Evolutionary conservation across 768 basidiomycete genomes (phyloP), one percentile per base, ranked within the genome.

Genomic region (Hemileccinum rubropunctum): DNA sequence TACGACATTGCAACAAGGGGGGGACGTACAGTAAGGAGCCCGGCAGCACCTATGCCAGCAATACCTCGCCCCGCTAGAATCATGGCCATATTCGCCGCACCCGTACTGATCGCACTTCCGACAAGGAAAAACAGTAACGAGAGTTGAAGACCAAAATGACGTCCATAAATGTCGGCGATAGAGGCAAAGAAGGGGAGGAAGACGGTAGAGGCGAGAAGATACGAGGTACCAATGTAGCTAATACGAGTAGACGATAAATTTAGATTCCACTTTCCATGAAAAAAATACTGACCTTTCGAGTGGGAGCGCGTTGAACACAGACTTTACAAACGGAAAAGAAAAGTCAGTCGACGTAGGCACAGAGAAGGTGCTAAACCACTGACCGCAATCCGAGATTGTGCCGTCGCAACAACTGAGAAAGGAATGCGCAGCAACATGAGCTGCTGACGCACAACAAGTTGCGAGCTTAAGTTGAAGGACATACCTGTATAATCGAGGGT

Each of bases 131-230:
- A 58, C 12, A 75, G 6, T 11, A 80, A 57, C 3, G 75, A 66
- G 2, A 74, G 15, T 52, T 80, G 79, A 30, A 78, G 62, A 1
- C 76, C 73, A 50, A 66, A 67, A 53, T 80, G 71, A 1, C 79
- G 73, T 9, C 79, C 79, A 62, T 73, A 77, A 18, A 79, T 67
- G 52, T 80, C 78, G 10, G 77, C 72, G 7, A 80, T 50, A 7
- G 74, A 74, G 1, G 75, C 78, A 38, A 76, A 80, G 8, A 81
- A 56, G 6, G 78, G 78, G 9, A 80, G 64, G 60, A 80, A 80
- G 42, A 79, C 76, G 3, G 79, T 78, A 15, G 76, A 76, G 0
- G 79, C 71, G 14, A 80, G 65, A 20, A 80, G 61, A 48, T 80
- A 80, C 2, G 72, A 57, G 1, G 79, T 80, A 36, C 79, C 78